Percentiles rank a stretch among this genome's conserved stretches.
phyloP scores from a whole-genome alignment of 140 eudicot genomes.

The Senecio squalidus region DNA sequence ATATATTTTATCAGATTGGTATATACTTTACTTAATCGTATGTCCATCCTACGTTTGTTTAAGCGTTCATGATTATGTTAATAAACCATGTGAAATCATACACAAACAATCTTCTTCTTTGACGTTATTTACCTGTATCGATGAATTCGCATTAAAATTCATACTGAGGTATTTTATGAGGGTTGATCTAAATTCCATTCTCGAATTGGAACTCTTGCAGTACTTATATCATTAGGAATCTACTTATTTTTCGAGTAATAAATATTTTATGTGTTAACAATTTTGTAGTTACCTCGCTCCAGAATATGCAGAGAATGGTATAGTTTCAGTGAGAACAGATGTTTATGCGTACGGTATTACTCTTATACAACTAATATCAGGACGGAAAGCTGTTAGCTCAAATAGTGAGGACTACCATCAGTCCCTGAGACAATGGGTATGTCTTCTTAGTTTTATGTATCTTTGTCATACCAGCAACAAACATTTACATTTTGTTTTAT shows the following conservation, averaged over 20 bases:
- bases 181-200: not conserved
- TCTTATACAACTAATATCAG: constrained; percentile 73
- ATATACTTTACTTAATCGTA: not conserved
- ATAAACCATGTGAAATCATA: too few relatives aligned
- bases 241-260: not conserved
- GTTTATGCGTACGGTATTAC: constrained; percentile 69
- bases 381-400: constrained; percentile 44
- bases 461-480: not conserved
- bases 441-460: constrained; percentile 3
- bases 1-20: not conserved
- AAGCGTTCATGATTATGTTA: too few relatives aligned
- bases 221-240: not conserved
- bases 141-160: too few relatives aligned
- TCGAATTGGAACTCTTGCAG: not conserved
- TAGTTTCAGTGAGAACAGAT: constrained; percentile 67
- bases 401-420: constrained; percentile 37
- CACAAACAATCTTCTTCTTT: too few relatives aligned
- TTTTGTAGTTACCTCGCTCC: constrained; percentile 74
- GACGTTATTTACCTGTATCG: too few relatives aligned
- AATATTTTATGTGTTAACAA: not conserved
- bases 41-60: not conserved
- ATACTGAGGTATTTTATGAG: too few relatives aligned
- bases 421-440: constrained; percentile 81
- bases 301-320: constrained; percentile 73
- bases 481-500: not conserved